Evolutionary conservation across 495 filamentous ascomycete genomes (phyloP).

Genomic region (Penicillium goetzii): DNA sequence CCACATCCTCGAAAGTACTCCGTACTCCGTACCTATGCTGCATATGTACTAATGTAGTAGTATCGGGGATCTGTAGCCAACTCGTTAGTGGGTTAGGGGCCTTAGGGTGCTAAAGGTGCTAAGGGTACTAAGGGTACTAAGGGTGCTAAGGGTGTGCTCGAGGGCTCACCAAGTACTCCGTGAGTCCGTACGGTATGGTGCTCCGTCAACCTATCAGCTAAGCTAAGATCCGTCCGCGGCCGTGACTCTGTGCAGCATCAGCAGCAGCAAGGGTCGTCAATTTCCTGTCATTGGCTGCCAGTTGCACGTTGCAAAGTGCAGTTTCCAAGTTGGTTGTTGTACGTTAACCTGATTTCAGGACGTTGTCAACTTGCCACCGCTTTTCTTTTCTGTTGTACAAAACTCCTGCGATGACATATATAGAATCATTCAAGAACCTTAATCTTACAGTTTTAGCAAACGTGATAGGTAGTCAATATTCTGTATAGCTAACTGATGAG

Average conservation of each 20-base stretch:
- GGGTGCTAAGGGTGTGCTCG: too few relatives aligned
- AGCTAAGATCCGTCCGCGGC: not conserved
- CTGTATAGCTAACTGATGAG: not conserved
- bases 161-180: too few relatives aligned
- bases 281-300: not conserved
- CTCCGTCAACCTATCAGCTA: not conserved
- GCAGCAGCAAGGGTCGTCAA: not conserved
- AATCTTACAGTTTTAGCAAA: not conserved
- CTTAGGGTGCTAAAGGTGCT: too few relatives aligned
- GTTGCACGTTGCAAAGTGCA: not conserved
- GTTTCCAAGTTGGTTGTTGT: not conserved
- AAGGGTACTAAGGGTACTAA: too few relatives aligned
- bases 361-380: conserved; percentile 14
- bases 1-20: not conserved
- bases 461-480: not conserved
- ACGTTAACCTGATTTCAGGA: not conserved
- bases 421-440: not conserved
- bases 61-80: not conserved
- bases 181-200: not conserved
- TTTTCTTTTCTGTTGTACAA: not conserved
- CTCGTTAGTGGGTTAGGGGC: not conserved
- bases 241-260: not conserved
- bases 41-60: not conserved
- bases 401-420: not conserved
- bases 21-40: too few relatives aligned